phyloP scores from a whole-genome alignment of 2,329 filamentous ascomycete genomes.

The Bipolaris cookei region DNA sequence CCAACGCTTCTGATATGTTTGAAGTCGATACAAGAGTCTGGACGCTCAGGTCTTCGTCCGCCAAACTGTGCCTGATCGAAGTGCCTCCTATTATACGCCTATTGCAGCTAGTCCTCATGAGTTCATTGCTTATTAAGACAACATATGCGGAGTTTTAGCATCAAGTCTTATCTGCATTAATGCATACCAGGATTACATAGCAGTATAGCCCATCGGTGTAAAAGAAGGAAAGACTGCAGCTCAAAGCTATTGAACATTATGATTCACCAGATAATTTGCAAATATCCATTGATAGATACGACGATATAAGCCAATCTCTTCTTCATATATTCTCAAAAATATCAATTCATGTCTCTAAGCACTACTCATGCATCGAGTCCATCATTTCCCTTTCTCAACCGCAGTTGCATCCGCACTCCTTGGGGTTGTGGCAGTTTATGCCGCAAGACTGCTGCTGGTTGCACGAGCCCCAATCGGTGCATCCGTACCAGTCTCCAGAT shows the following conservation, averaged over 20 bases:
- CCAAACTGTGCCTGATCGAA: too few relatives aligned
- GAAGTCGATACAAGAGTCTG: too few relatives aligned
- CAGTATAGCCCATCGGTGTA: neutral
- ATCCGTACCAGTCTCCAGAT: neutral
- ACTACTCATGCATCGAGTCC: neutral
- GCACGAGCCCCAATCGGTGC: neutral
- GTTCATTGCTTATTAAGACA: neutral
- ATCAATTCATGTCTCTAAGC: neutral
- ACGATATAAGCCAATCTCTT: neutral
- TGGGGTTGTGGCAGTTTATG: neutral
- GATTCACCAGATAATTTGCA: neutral
- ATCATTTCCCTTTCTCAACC: neutral
- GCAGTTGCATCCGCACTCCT: conserved; percentile 1
- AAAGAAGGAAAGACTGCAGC: neutral
- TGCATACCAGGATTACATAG: neutral
- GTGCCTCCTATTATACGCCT: too few relatives aligned
- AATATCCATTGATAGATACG: neutral
- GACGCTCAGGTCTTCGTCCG: too few relatives aligned
- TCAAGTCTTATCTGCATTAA: neutral
- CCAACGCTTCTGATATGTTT: too few relatives aligned
- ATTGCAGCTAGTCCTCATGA: too few relatives aligned
- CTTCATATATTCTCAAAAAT: neutral
- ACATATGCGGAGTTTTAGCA: neutral
- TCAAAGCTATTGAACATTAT: neutral
- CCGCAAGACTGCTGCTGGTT: neutral